phyloP scores from a whole-genome alignment of 2,329 filamentous ascomycete genomes.

The Cephalotrichum gorgonifer region DNA sequence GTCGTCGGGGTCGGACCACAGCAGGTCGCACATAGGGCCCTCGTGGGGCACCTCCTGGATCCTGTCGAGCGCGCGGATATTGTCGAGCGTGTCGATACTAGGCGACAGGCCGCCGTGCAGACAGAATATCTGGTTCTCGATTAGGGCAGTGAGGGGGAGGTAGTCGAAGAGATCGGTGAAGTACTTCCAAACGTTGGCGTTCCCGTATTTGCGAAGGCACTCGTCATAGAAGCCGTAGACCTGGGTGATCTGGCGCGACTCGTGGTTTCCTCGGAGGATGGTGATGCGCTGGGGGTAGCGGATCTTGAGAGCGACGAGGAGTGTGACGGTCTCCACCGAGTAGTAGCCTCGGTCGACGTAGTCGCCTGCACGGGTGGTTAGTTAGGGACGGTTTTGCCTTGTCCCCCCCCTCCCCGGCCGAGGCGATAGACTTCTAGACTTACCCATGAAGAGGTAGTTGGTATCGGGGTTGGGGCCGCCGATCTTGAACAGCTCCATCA shows the following conservation, averaged over 20 bases:
- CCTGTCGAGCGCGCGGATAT: slow-evolving; percentile 88
- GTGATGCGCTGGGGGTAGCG: slow-evolving; percentile 97
- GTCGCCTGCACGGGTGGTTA: slow-evolving; percentile 52
- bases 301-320: slow-evolving; percentile 94
- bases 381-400: background rate
- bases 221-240: slow-evolving; percentile 99
- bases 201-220: slow-evolving; percentile 96
- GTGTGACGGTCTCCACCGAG: slow-evolving; percentile 94
- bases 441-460: slow-evolving; percentile 99
- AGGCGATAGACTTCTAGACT: slow-evolving; percentile 15
- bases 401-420: background rate
- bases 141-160: slow-evolving; percentile 89
- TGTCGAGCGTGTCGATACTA: slow-evolving; percentile 91
- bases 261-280: slow-evolving; percentile 96
- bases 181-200: slow-evolving; percentile 98
- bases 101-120: slow-evolving; percentile 93
- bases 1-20: slow-evolving; percentile 98
- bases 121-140: slow-evolving; percentile 99
- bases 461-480: slow-evolving; percentile 96
- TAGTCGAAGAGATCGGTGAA: slow-evolving; percentile 99
- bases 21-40: slow-evolving; percentile 92
- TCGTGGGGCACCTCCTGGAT: slow-evolving; percentile 98
- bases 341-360: slow-evolving; percentile 99
- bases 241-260: slow-evolving; percentile 97
- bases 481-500: slow-evolving; percentile 99